phyloP scores from a whole-genome alignment of 495 filamentous ascomycete species.

The Arthonia radiata region DNA sequence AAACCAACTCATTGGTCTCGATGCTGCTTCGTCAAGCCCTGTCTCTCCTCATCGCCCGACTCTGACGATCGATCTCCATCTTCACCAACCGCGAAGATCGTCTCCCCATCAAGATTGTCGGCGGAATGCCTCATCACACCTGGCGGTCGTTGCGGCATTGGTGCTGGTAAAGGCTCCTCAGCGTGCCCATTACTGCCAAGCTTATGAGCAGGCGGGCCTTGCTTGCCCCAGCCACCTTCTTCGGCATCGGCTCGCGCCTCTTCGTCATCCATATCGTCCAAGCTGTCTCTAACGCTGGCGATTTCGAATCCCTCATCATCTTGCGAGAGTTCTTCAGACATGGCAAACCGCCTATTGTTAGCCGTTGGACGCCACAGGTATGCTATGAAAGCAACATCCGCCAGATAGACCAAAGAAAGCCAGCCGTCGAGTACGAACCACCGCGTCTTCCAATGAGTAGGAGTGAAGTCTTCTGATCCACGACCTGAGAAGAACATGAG shows the following conservation, averaged over 20 bases:
- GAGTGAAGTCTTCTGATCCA: conserved; percentile 65
- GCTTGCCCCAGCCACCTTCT: conserved; percentile 1
- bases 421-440: conserved; percentile 98
- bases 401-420: conserved; percentile 89
- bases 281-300: conserved; percentile 61
- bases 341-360: conserved; percentile 92
- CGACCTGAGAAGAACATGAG: conserved; percentile 75
- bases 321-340: conserved; percentile 91
- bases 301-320: conserved; percentile 98
- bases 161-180: conserved; percentile 11
- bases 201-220: not conserved
- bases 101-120: conserved; percentile 75
- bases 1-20: too few species aligned
- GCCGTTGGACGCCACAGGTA: conserved; percentile 93
- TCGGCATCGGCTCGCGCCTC: conserved; percentile 6
- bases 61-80: too few species aligned
- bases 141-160: conserved; percentile 15
- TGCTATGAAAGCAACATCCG: conserved; percentile 75
- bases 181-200: too few species aligned
- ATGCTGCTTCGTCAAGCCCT: too few species aligned
- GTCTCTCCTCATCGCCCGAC: too few species aligned
- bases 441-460: conserved; percentile 80
- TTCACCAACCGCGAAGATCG: conserved; percentile 82
- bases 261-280: conserved; percentile 35
- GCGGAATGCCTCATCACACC: conserved; percentile 12